Base-by-base conservation (phyloP, 2,329 filamentous ascomycete genomes). In the Pseudocercospora crystallina region DNA sequence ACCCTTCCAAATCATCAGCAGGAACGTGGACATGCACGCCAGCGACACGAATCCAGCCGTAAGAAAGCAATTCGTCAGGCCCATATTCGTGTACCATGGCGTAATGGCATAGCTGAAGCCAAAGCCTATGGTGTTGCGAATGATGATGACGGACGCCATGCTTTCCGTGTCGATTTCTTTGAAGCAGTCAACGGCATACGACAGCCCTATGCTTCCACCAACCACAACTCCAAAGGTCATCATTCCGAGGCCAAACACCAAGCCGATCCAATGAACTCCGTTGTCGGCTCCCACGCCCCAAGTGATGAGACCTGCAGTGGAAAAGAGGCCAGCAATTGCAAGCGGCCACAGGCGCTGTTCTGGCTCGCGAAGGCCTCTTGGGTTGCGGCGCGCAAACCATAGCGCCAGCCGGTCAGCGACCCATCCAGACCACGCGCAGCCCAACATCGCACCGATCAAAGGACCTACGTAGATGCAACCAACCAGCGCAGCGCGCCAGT, bases 41-140 rank as follows among this genome's bases (percentile, higher is more conserved):
- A 58, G 20, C 20, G 20, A 26, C 14, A 58, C 36, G 32, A 53
- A 53, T 8, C 46, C 55, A 10, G 52, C 47, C 20, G 47, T 43
- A 10, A 58, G 63, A 51, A 76, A 75, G 30, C 69, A 72, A 47
- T 73, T 70, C 48, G 71, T 69, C 20, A 72, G 61, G 2, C 73
- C 73, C 63, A 75, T 43, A 26, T 46, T 63, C 1, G 61, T 64
- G 9, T 74, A 59, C 73, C 73, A 76, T 1, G 73, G 73, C 2
- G 72, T 75, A 48, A 76, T 65, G 34, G 77, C 77, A 60, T 82
- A 80, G 17, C 47, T 56, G 47, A 76, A 71, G 0, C 69, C 74
- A 54, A 76, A 76, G 0, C 69, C 70, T 64, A 77, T 74, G 2
- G 73, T 75, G 49, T 76, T 77, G 4, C 74, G 70, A n/a, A 77